Conservation (phyloP, 139 green algal species). For the Volvox africanus region DNA sequence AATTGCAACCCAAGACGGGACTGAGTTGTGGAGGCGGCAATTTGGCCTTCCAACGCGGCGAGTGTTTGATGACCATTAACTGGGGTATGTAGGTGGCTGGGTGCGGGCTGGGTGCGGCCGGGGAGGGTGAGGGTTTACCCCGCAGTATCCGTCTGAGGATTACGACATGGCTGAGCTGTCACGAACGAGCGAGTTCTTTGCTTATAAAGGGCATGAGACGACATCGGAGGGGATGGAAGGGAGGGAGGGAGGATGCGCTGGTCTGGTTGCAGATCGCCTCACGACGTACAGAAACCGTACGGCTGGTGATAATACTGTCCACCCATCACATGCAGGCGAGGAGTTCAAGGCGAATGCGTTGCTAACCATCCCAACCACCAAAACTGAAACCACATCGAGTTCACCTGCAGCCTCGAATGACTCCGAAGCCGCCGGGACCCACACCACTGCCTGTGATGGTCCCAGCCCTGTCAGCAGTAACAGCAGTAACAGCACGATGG, state of each 20-base stretch:
- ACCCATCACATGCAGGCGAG: neutral
- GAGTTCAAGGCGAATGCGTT: slow-evolving; percentile 35
- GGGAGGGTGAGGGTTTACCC: too few species aligned
- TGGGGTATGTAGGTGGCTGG: neutral
- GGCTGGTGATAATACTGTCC: too few species aligned
- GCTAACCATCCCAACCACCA: neutral
- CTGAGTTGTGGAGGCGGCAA: neutral
- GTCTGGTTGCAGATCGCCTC: too few species aligned
- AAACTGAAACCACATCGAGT: neutral
- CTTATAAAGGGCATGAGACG: too few species aligned
- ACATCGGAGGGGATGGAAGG: too few species aligned
- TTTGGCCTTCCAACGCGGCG: neutral
- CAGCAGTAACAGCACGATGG: neutral
- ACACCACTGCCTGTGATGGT: too few species aligned
- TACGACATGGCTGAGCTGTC: too few species aligned
- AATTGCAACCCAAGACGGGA: neutral
- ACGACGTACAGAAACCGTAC: too few species aligned
- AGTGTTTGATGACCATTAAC: slow-evolving; percentile 51
- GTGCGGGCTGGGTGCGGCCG: too few species aligned
- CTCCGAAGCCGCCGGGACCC: neutral
- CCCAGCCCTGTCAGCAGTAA: neutral
- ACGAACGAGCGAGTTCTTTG: too few species aligned
- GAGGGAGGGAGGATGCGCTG: too few species aligned
- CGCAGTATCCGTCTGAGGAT: too few species aligned
- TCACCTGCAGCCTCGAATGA: neutral